Evolutionary conservation across 1,139 yeast genomes (phyloP), one percentile per base, ranked within the genome.

Genomic region (Saccharomyces hybrid): DNA sequence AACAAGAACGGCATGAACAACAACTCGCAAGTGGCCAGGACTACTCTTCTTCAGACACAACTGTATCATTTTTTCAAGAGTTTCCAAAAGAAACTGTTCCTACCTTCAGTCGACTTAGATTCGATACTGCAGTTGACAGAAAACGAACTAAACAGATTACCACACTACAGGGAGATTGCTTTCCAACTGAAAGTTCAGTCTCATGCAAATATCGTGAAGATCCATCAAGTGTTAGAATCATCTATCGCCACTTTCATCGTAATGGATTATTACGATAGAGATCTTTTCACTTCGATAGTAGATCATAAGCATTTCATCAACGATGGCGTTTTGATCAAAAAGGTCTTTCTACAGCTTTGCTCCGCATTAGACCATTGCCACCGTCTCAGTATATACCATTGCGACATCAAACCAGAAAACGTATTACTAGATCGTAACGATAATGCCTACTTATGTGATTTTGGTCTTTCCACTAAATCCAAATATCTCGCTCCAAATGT

Each of bases 401-500:
- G 97, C 70, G 97, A 90, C 69, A 78, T 90, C 62, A 89, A 90
- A 71, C 97, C 97, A 1, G 97, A 90, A 70, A 90, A 90, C 68
- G 80, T 90, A 50, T 75, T 90, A 74, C 78, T 84, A 52, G 79
- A 83, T 56, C 73, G 78, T 55, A 88, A 88, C 53, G 71, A 80
- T 26, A 78, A 77, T 48, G 72, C 88, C 32, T 79, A 81, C 21
- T 72, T 90, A 49, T 91, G 93, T 34, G 97, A 90, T 71, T 90
- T 90, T 65, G 97, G 97, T 1, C 76, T 90, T 27, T 89, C 96
- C 14, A 81, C 90, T 59, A 76, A 78, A 56, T 77, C 82, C 5
- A 73, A 77, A 51, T 73, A 73, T 55, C 80, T 86, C 53, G 80
- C 84, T 55, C 82, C 88, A 58, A 87, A 86, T 63, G 82, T 84